phyloP scores from a whole-genome alignment of 257 asterid species.

The Phtheirospermum japonicum region DNA sequence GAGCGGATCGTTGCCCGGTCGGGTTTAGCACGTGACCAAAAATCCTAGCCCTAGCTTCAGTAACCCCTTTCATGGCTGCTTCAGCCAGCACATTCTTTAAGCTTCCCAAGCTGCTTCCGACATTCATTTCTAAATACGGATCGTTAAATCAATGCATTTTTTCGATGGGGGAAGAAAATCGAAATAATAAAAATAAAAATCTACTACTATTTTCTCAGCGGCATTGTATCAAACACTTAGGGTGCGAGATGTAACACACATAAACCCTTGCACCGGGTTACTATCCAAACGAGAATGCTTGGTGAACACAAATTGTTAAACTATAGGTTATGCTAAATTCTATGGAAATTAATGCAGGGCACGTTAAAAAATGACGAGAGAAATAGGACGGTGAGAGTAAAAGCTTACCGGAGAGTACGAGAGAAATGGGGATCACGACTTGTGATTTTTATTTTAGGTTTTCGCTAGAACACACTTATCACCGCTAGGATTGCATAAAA shows the following conservation, averaged over 20 bases:
- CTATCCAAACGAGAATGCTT: neutral
- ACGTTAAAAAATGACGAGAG: no score
- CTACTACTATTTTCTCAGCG: neutral
- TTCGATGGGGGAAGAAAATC: neutral
- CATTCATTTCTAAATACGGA: conserved; percentile 40
- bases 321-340: neutral
- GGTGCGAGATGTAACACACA: neutral
- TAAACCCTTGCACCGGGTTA: neutral
- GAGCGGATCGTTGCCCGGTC: conserved; percentile 72
- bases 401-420: no score
- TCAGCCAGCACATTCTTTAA: conserved; percentile 63
- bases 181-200: neutral
- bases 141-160: neutral
- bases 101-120: conserved; percentile 46
- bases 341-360: neutral
- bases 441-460: no score
- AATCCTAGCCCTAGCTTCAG: conserved; percentile 85
- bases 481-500: no score
- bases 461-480: no score
- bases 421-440: no score
- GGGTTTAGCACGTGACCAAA: conserved; percentile 87
- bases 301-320: neutral
- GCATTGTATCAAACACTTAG: neutral
- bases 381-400: no score
- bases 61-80: conserved; percentile 68